phyloP scores from a whole-genome alignment of 805 yeast genomes.

The Aciculoconidium aculeatum region DNA sequence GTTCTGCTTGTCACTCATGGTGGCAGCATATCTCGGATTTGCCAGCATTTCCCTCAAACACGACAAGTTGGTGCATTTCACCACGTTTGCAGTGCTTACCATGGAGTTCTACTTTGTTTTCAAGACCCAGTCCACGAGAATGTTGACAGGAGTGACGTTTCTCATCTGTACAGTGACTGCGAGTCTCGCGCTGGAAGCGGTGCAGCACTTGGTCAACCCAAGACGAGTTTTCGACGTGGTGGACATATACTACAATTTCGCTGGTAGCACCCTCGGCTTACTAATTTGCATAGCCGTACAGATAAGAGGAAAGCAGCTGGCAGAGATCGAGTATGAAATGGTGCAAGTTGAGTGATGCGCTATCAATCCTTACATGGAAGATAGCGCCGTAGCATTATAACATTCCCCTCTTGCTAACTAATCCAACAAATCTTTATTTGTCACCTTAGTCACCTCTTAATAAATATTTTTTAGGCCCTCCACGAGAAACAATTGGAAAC shows the following conservation, averaged over 20 bases:
- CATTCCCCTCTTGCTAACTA: too few relatives aligned
- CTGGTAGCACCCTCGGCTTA: slow-evolving; percentile 27
- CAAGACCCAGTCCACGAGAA: slow-evolving; percentile 21
- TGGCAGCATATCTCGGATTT: slow-evolving; percentile 45
- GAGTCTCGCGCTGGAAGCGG: slow-evolving; percentile 44
- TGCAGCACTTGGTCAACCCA: slow-evolving; percentile 43
- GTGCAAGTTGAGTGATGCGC: too few relatives aligned
- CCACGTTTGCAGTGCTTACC: slow-evolving; percentile 42
- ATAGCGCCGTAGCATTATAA: too few relatives aligned
- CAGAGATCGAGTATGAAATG: too few relatives aligned
- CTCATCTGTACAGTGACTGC: slow-evolving; percentile 43
- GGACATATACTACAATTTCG: slow-evolving; percentile 38
- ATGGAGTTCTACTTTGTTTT: slow-evolving; percentile 42
- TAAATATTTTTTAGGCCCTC: too few relatives aligned
- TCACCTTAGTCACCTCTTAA: too few relatives aligned
- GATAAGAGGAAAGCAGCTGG: too few relatives aligned
- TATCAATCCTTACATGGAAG: too few relatives aligned
- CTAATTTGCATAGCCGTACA: slow-evolving; percentile 2
- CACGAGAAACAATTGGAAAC: too few relatives aligned
- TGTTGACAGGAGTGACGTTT: slow-evolving; percentile 18
- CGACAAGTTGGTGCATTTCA: slow-evolving; percentile 49
- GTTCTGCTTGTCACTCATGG: slow-evolving; percentile 19
- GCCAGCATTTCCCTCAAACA: slow-evolving; percentile 40
- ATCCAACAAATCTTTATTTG: too few relatives aligned
- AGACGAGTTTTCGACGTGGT: slow-evolving; percentile 41